Base-by-base conservation (phyloP, 768 basidiomycete species). In the Leccinum boreale region DNA sequence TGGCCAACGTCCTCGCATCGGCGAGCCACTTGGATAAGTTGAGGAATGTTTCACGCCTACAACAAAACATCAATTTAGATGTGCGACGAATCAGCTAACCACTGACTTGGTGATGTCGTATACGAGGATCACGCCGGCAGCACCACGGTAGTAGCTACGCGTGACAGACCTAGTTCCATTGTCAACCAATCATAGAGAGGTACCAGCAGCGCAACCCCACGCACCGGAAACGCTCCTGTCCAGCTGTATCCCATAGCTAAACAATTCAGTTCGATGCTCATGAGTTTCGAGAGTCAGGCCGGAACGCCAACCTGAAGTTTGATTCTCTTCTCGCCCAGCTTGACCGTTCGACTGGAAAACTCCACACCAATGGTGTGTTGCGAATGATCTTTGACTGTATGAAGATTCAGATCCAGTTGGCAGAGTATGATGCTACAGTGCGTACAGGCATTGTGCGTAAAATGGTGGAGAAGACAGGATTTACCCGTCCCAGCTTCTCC, bases 281-380 rank as follows among this genome's bases (percentile, higher is more conserved):
- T 48, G 45, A 60, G 29, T 17, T 23, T 50, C 35, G 28, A 55
- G 36, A 57, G 42, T 10, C 26, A 35, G 52, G 36, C n/a, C 7
- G 12, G 53, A 52, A 50, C 14, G 66, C 82, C 62, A 48, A 94
- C 94, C 85, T 98, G 96, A 39, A 98, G 81, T 73, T 97, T 98
- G 63, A 97, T 93, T 62, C 89, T 84, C 75, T 94, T 92, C 79
- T 97, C 94, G 52, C 92, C 95, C 23, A 98, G 81, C 67, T 89
- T 89, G 58, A 99, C 85, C 0, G 94, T 94, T 64, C 94, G 81
- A 70, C 94, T 96, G 17, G 94, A 94, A 71, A 99, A 98, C 70
- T 98, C 97, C 28, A 99, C 97, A 10, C 96, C 97, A 58, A 99
- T 98, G 14, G 97, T 98, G 73, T 98, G 97, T 75, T 95, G 91